Evolutionary conservation across 495 filamentous ascomycete genomes (phyloP).

Genomic region (Penicillium coprophilum): DNA sequence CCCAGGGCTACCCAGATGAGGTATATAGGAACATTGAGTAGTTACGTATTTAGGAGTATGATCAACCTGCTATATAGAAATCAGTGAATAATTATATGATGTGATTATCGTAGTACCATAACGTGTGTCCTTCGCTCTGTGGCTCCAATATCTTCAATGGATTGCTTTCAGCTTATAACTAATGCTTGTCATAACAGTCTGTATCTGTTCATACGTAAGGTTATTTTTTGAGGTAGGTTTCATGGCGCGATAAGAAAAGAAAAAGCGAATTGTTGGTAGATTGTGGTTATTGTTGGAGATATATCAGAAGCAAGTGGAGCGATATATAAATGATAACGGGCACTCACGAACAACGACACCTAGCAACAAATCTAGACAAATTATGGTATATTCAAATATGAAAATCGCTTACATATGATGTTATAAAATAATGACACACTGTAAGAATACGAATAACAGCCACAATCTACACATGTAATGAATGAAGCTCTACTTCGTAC

Average conservation of each 20-base stretch:
- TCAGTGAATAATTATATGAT: neutral
- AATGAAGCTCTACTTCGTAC: neutral
- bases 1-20: neutral
- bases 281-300: neutral
- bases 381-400: neutral
- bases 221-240: too few species aligned
- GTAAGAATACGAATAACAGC: neutral
- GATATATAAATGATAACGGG: neutral
- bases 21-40: neutral
- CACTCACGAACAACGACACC: neutral
- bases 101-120: neutral
- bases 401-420: neutral
- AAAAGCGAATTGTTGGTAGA: neutral
- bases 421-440: neutral
- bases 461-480: neutral
- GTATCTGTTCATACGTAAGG: neutral
- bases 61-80: neutral
- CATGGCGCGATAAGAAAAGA: neutral
- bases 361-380: neutral
- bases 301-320: neutral
- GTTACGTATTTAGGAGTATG: neutral
- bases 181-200: neutral
- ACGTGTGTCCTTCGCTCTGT: too few species aligned
- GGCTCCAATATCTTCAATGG: neutral
- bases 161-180: neutral